These are phyloP conservation scores for Colletotrichum lentis DNA, from an alignment of 2,329 filamentous ascomycete species.

Conservation along the genomic window DNA sequence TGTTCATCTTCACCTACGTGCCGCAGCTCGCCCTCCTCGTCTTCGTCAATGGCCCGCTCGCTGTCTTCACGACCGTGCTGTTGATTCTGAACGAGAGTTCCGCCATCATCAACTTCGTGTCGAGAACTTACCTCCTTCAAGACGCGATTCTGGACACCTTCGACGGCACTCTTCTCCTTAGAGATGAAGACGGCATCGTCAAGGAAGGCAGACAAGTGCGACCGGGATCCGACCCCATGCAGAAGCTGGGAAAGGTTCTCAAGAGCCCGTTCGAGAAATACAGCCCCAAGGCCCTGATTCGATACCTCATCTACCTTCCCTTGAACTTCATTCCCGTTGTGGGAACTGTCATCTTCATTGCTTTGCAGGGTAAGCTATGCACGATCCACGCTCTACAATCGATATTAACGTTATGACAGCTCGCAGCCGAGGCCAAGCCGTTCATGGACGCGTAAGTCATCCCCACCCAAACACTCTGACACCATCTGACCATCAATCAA, in stretches of 20 bases:
- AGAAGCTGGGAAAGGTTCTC: constrained; percentile 64
- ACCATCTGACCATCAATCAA: constrained; percentile 49
- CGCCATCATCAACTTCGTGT: constrained; percentile 63
- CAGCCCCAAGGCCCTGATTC: constrained; percentile 70
- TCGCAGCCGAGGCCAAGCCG: constrained; percentile 56
- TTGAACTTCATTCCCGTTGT: constrained; percentile 93
- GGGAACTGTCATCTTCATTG: constrained; percentile 81
- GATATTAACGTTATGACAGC: constrained; percentile 7
- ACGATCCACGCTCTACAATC: constrained; percentile 31
- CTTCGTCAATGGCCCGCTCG: constrained; percentile 84
- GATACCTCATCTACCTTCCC: constrained; percentile 86
- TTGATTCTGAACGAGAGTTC: constrained; percentile 72
- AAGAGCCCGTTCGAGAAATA: constrained; percentile 67
- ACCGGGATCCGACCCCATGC: constrained; percentile 64
- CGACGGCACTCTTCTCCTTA: constrained; percentile 72
- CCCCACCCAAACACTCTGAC: not conserved
- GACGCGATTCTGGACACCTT: constrained; percentile 89
- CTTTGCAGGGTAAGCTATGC: constrained; percentile 69
- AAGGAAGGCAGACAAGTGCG: constrained; percentile 78
- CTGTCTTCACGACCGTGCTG: constrained; percentile 75
- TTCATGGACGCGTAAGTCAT: constrained; percentile 62
- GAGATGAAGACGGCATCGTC: constrained; percentile 68
- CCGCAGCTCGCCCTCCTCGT: constrained; percentile 85
- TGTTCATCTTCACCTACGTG: constrained; percentile 88
- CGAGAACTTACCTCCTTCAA: constrained; percentile 78